Evolutionary conservation across 768 basidiomycete genomes (phyloP), one percentile per base, ranked within the genome.

Genomic region (Pulveroboletus frians): DNA sequence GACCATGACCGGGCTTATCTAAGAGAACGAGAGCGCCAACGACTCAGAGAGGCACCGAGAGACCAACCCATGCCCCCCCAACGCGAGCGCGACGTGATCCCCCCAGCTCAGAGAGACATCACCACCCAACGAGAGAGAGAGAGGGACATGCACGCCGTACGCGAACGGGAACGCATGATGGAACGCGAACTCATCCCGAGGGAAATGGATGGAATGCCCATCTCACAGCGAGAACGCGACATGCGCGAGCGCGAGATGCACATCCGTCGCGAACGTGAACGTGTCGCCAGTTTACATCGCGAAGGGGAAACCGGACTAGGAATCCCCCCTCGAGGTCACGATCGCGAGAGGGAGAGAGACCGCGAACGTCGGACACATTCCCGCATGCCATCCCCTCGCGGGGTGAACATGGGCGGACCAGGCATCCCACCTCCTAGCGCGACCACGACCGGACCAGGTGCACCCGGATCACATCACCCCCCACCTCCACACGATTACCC

Each of bases 321-420:
- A 2, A 54, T 63, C n/a, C 58, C 51, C 0, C 59, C 61, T 13
- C 59, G 60, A 2, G 52, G n/a, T 35, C 53, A 53, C 34, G 64
- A 67, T n/a, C 62, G 62, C 43, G 65, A 67, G 21, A 52, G 62
- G 39, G 65, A 66, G 37, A 55, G 59, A 51, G 64, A 65, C n/a
- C 63, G 63, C 32, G 64, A 66, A 47, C 62, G 65, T 18, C 64
- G 60, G 21, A 43, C 55, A 32, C 56, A 56, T 38, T 58, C 65
- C 1, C 56, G 65, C n/a, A 39, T 67, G 14, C 56, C 60, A 7
- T 66, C 64, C 10, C 63, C 64, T 27, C 63, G 54, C 32, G 53
- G 49, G 20, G 52, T 52, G 46, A 48, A 34, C 32, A 46, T 57
- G 1, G 47, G 46, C 7, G 52, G 51, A 0, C 23, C 50, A 1